These are phyloP conservation scores for Penicillium sp. DNA, from an alignment of 2,329 filamentous ascomycete genomes.

Conservation along the genomic window DNA sequence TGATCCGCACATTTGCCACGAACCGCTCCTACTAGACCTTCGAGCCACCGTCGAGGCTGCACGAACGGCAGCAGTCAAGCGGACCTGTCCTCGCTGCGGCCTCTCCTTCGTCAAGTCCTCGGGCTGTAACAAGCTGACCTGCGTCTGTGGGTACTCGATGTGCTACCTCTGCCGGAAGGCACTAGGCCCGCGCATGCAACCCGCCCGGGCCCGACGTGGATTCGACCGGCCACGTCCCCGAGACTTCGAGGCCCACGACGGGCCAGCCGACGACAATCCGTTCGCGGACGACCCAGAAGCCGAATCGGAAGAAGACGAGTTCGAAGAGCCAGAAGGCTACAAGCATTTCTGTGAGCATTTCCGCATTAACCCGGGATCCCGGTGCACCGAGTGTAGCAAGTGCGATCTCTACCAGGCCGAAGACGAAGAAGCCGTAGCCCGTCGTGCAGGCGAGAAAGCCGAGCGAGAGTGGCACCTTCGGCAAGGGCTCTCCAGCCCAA, in stretches of 20 bases:
- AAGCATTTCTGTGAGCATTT: constrained; percentile 97
- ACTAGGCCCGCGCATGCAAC: constrained; percentile 36
- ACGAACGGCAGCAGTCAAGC: constrained; percentile 91
- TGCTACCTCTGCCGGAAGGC: constrained; percentile 93
- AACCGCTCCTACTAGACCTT: constrained; percentile 77
- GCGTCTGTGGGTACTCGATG: constrained; percentile 95
- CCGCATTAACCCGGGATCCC: constrained; percentile 73
- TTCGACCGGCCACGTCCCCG: constrained; percentile 14
- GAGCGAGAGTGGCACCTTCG: constrained; percentile 71
- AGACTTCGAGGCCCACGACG: constrained; percentile 48
- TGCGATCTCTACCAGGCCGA: constrained; percentile 76
- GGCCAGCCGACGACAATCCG: constrained; percentile 34
- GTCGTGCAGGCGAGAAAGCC: constrained; percentile 69
- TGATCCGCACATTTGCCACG: constrained; percentile 88
- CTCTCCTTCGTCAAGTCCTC: constrained; percentile 90
- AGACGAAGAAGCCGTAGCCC: constrained; percentile 70
- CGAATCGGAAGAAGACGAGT: constrained; percentile 24
- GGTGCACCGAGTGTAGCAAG: constrained; percentile 76
- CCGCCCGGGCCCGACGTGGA: constrained; percentile 8
- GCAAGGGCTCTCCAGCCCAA: constrained; percentile 53
- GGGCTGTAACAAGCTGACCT: constrained; percentile 96
- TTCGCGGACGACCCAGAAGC: constrained; percentile 9
- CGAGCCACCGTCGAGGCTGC: constrained; percentile 90
- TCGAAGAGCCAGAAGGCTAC: constrained; percentile 70
- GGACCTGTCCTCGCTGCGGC: constrained; percentile 88